These are phyloP conservation scores for Fusarium aywerte DNA, from an alignment of 2,329 filamentous ascomycete genomes.

Conservation along the genomic window DNA sequence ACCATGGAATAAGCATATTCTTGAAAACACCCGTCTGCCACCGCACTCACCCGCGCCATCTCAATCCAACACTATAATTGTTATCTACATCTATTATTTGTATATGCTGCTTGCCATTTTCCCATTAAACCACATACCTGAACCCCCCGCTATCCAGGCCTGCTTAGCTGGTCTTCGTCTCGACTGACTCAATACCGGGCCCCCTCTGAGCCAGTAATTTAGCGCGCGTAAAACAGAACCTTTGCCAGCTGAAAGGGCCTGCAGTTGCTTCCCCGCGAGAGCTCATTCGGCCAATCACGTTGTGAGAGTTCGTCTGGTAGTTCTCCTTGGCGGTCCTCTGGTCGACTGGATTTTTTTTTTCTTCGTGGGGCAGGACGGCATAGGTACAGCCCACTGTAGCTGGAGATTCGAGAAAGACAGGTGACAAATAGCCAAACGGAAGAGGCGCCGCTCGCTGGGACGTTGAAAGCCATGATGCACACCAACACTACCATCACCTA, in stretches of 20 bases:
- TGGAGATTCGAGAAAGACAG: conserved; percentile 18
- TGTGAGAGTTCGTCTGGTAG: conserved; percentile 9
- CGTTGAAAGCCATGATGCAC: conserved; percentile 21
- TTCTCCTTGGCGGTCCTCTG: conserved; percentile 21
- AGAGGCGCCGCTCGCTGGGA: conserved; percentile 31
- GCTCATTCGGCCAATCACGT: conserved; percentile 27
- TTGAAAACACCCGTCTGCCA: neutral
- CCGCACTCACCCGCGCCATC: neutral
- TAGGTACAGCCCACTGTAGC: neutral
- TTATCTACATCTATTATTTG: neutral
- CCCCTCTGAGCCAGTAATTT: conserved; percentile 27
- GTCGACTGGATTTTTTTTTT: conserved; percentile 17
- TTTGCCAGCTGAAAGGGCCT: conserved; percentile 36
- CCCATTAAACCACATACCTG: conserved; percentile 16
- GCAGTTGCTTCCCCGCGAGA: conserved; percentile 25
- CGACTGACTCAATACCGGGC: conserved; percentile 41
- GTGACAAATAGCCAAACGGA: conserved; percentile 35
- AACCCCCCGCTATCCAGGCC: conserved; percentile 25
- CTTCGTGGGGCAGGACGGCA: too few species aligned
- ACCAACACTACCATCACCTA: neutral
- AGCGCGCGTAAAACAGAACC: conserved; percentile 30
- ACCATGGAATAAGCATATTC: conserved; percentile 17
- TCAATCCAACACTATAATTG: neutral
- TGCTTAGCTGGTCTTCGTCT: conserved; percentile 26
- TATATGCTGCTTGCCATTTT: conserved; percentile 8